Percentiles rank a stretch among this genome's conserved stretches.
Conservation (phyloP, 495 filamentous ascomycete species). For the Cercophora newfieldiana region DNA sequence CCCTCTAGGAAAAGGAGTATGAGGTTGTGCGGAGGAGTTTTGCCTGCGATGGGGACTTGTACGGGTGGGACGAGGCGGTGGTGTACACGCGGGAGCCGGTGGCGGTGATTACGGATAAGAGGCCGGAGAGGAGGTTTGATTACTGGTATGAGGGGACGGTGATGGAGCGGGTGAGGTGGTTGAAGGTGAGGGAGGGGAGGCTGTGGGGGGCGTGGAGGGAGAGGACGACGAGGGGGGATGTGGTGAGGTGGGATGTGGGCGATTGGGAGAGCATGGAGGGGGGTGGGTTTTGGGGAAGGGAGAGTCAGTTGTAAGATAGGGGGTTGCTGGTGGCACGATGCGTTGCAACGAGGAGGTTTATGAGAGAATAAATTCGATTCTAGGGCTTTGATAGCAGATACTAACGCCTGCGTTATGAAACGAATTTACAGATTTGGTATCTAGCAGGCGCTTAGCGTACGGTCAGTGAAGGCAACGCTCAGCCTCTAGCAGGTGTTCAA, state of each 20-base stretch:
- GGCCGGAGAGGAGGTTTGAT: neutral
- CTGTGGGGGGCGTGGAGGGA: neutral
- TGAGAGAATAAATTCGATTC: too few relatives aligned
- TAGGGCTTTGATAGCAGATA: too few relatives aligned
- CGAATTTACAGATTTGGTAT: too few relatives aligned
- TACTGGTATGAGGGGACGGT: neutral
- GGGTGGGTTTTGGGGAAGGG: neutral
- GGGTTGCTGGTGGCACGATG: too few relatives aligned
- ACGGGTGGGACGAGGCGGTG: neutral
- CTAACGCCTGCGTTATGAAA: too few relatives aligned
- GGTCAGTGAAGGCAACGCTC: too few relatives aligned
- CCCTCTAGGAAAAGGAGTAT: neutral
- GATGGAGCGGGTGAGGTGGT: neutral
- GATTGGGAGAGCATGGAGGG: neutral
- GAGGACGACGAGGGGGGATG: neutral
- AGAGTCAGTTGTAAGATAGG: neutral
- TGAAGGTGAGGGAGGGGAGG: neutral
- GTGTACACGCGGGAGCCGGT: neutral
- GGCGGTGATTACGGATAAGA: neutral
- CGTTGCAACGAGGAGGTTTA: too few relatives aligned
- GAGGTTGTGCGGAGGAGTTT: neutral
- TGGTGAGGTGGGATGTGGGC: neutral
- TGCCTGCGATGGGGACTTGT: neutral
- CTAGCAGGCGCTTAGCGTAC: too few relatives aligned
- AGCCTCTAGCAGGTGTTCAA: constrained; percentile 57